These are phyloP conservation scores for Fragaria vesca DNA, from an alignment of 306 rosid species.

Conservation along the genomic window DNA sequence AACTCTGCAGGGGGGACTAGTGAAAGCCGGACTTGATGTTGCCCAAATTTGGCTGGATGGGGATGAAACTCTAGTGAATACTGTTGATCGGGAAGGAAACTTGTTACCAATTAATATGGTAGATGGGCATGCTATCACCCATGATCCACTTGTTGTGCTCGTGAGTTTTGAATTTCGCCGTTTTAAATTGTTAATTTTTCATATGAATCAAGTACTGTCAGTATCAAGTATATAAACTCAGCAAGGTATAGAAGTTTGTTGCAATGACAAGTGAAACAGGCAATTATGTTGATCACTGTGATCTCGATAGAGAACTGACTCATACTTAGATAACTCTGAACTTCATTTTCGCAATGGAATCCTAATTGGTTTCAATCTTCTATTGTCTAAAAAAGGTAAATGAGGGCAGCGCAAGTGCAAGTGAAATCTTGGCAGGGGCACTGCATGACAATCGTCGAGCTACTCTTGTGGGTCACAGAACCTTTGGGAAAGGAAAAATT, in stretches of 20 bases:
- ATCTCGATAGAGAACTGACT: neutral
- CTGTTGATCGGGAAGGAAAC: conserved; percentile 80
- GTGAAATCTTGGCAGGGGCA: conserved; percentile 97
- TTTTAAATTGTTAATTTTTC: neutral
- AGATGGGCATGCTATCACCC: conserved; percentile 89
- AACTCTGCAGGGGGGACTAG: conserved; percentile 82
- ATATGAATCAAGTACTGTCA: neutral
- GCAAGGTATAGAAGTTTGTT: neutral
- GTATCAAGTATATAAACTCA: neutral
- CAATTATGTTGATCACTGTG: neutral
- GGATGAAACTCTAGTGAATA: conserved; percentile 89
- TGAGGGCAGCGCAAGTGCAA: conserved; percentile 99
- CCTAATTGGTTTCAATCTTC: neutral
- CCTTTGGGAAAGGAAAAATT: conserved; percentile 98
- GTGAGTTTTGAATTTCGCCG: conserved; percentile 46
- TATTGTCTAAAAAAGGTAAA: conserved; percentile 56
- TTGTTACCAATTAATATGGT: conserved; percentile 76
- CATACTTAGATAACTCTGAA: neutral
- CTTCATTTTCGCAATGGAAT: neutral
- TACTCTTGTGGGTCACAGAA: conserved; percentile 79
- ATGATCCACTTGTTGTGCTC: conserved; percentile 90
- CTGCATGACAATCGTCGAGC: conserved; percentile 93
- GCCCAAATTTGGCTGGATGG: conserved; percentile 98
- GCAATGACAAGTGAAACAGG: neutral
- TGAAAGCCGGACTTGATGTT: conserved; percentile 87